phyloP scores from a whole-genome alignment of 164 flowering plant species.

The Buxus sempervirens region DNA sequence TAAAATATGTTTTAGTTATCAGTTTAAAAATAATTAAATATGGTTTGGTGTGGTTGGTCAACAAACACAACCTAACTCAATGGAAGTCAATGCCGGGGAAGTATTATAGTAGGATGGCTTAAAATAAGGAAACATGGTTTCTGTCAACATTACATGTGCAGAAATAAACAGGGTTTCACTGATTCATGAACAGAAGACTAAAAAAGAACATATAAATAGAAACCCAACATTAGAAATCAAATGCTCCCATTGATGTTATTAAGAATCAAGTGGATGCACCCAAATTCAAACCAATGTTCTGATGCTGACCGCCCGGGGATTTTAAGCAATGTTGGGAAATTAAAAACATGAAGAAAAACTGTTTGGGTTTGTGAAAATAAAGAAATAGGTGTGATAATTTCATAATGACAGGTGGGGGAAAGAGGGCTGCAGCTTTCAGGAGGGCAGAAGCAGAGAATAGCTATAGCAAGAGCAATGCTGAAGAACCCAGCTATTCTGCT shows the following conservation, averaged over 20 bases:
- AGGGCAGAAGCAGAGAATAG: conserved; percentile 97
- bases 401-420: conserved; percentile 88
- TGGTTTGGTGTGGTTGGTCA: too few species aligned
- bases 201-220: too few species aligned
- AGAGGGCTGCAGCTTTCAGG: conserved; percentile 97
- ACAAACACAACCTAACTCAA: neutral
- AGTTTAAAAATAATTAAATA: too few species aligned
- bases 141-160: conserved; percentile 62
- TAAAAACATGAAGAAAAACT: neutral
- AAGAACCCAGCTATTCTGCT: conserved; percentile 95
- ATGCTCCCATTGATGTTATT: too few species aligned
- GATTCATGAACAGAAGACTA: too few species aligned
- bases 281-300: neutral
- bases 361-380: neutral
- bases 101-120: conserved; percentile 24
- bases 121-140: conserved; percentile 41
- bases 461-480: conserved; percentile 97
- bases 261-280: neutral
- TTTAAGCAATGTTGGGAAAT: too few species aligned
- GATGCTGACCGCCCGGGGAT: too few species aligned
- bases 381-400: neutral
- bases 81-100: conserved; percentile 27
- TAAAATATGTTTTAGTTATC: too few species aligned
- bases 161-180: conserved; percentile 7
- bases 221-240: too few species aligned